Conservation (phyloP, 2,329 filamentous ascomycete species). For the Monosporascus sp. region DNA sequence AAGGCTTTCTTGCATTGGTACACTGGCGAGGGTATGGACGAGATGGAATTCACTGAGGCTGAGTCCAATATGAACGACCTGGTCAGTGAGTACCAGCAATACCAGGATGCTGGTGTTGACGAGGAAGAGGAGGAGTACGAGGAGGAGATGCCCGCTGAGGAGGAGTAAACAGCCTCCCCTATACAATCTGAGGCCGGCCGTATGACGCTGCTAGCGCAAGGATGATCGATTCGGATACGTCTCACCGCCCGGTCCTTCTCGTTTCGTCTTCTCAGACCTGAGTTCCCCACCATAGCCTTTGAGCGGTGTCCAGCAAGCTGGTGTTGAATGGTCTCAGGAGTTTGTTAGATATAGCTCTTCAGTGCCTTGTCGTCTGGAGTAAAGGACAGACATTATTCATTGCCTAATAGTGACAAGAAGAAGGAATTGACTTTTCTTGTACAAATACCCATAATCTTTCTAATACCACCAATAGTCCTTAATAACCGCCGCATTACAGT, state of each 20-base stretch:
- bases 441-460: constrained; percentile 10
- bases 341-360: constrained; percentile 29
- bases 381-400: constrained; percentile 21
- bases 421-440: constrained; percentile 27
- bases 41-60: constrained; percentile 99
- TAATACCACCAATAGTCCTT: neutral
- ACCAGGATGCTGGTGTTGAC: constrained; percentile 97
- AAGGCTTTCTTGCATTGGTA: constrained; percentile 99
- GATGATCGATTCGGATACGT: constrained; percentile 10
- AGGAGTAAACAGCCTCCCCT: constrained; percentile 44
- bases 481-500: neutral
- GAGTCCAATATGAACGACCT: constrained; percentile 99
- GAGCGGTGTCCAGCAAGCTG: constrained; percentile 18
- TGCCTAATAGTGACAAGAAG: constrained; percentile 27
- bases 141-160: constrained; percentile 73
- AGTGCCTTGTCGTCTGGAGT: constrained; percentile 18
- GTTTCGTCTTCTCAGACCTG: constrained; percentile 17
- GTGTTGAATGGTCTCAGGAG: constrained; percentile 18
- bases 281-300: constrained; percentile 18
- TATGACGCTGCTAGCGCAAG: constrained; percentile 8
- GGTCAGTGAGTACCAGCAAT: constrained; percentile 99
- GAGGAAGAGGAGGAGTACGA: constrained; percentile 96
- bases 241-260: constrained; percentile 13
- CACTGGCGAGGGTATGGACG: constrained; percentile 99
- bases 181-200: constrained; percentile 13